These are phyloP conservation scores for Trichosanthes truncata DNA, from an alignment of 306 rosid genomes.

Conservation along the genomic window DNA sequence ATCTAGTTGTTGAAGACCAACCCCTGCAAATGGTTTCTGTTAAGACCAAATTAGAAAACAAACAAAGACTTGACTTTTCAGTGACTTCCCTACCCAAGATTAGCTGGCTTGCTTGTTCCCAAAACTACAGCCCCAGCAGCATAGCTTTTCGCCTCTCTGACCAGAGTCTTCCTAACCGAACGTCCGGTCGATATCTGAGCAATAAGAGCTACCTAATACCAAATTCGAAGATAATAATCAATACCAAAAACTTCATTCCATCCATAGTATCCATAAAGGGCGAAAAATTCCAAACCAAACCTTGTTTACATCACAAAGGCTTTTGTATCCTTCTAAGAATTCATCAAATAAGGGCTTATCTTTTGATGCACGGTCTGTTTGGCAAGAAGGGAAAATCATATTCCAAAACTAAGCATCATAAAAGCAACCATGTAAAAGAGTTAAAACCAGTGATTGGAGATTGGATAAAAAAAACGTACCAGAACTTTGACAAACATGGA, in stretches of 20 bases:
- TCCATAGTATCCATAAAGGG: neutral
- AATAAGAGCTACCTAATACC: constrained; percentile 50
- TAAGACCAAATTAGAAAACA: constrained; percentile 19
- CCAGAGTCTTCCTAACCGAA: constrained; percentile 41
- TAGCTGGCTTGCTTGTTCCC: constrained; percentile 29
- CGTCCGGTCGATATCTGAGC: constrained; percentile 52
- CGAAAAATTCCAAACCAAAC: constrained; percentile 23
- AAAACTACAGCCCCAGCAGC: constrained; percentile 62
- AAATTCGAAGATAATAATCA: constrained; percentile 9
- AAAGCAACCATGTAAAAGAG: neutral
- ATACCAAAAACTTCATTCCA: neutral
- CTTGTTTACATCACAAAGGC: constrained; percentile 52
- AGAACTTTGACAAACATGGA: constrained; percentile 49
- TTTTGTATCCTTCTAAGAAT: constrained; percentile 60
- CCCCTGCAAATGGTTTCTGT: constrained; percentile 33
- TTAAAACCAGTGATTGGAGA: neutral
- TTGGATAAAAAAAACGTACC: constrained; percentile 24
- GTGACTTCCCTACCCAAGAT: constrained; percentile 39
- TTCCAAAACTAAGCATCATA: neutral
- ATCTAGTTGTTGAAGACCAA: constrained; percentile 52
- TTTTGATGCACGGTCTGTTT: constrained; percentile 37
- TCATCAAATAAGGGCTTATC: constrained; percentile 41
- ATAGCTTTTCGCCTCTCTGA: constrained; percentile 55
- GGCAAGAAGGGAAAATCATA: neutral
- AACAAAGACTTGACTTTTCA: neutral